These are phyloP conservation scores for Saccharomycopsis amapae DNA, from an alignment of 805 yeast species.

Conservation along the genomic window DNA sequence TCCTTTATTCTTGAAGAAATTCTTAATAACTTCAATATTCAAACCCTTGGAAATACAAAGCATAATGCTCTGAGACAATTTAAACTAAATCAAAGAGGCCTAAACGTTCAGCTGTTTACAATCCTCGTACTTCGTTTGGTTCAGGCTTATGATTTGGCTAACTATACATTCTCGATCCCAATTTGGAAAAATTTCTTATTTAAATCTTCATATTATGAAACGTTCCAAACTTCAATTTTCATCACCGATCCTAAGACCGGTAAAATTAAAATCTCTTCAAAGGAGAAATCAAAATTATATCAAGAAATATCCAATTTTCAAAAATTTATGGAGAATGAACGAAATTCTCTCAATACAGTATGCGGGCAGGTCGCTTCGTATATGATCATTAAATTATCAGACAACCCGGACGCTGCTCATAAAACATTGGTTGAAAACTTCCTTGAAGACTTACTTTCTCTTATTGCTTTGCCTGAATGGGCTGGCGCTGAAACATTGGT, in stretches of 20 bases:
- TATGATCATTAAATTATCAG: constrained; percentile 28
- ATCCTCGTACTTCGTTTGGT: constrained; percentile 38
- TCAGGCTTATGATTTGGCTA: constrained; percentile 31
- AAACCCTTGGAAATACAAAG: constrained; percentile 40
- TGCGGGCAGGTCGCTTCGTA: constrained; percentile 19
- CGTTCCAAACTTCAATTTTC: constrained; percentile 12
- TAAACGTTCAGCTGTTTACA: constrained; percentile 42
- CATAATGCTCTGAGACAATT: constrained; percentile 34
- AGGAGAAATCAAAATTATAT: constrained; percentile 22
- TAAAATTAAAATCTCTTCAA: constrained; percentile 18
- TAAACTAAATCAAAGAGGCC: constrained; percentile 36
- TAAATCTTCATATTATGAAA: constrained; percentile 13
- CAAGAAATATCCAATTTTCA: constrained; percentile 22
- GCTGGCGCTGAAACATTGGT: constrained; percentile 50
- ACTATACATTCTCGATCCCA: constrained; percentile 22
- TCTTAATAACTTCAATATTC: constrained; percentile 38
- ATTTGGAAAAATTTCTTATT: constrained; percentile 12
- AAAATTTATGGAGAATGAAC: constrained; percentile 22
- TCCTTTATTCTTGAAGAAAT: constrained; percentile 56
- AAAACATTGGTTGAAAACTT: constrained; percentile 43
- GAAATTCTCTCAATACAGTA: constrained; percentile 22
- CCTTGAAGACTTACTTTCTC: constrained; percentile 46
- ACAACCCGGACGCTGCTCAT: constrained; percentile 28
- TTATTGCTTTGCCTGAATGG: constrained; percentile 54
- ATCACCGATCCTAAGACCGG: constrained; percentile 20